Percentiles rank a stretch among this genome's conserved stretches.
These are phyloP conservation scores for Plenodomus lindquistii DNA, from an alignment of 2,329 filamentous ascomycete genomes.

Conservation along the genomic window DNA sequence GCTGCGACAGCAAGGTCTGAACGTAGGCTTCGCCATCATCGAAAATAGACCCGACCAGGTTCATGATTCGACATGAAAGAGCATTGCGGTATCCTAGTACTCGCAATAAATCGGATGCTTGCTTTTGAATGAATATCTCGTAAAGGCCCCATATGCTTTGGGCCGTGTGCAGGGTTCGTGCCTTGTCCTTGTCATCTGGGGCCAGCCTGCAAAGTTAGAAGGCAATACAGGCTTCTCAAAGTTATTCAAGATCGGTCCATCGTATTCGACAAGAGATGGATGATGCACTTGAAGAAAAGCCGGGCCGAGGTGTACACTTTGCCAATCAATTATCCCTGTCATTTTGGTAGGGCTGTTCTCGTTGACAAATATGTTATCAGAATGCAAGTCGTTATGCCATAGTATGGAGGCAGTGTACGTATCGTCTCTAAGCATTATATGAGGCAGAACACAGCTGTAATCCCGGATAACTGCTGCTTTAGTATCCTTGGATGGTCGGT, in stretches of 20 bases:
- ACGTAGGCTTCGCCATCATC: constrained; percentile 12
- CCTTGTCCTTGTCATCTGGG: background rate
- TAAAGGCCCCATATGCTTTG: constrained; percentile 9
- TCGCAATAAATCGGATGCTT: constrained; percentile 6
- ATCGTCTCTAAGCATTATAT: background rate
- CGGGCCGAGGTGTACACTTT: constrained; percentile 11
- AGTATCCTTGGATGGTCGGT: constrained; percentile 14
- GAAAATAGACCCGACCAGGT: constrained; percentile 5
- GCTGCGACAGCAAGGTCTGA: constrained; percentile 6
- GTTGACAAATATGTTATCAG: constrained; percentile 23
- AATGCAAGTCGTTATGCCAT: constrained; percentile 26
- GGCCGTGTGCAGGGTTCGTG: constrained; percentile 2
- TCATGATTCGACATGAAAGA: constrained; percentile 8
- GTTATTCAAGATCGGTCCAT: constrained; percentile 5
- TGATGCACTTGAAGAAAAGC: constrained; percentile 7
- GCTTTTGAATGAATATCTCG: constrained; percentile 7
- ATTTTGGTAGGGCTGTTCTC: constrained; percentile 7
- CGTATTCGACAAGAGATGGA: constrained; percentile 11
- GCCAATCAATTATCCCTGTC: constrained; percentile 28
- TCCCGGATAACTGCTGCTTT: constrained; percentile 2
- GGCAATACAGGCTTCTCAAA: constrained; percentile 3
- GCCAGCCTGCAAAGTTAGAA: constrained; percentile 4
- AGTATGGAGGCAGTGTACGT: constrained; percentile 14
- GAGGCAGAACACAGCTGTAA: background rate
- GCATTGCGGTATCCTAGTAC: constrained; percentile 6